Evolutionary conservation across 352 stramenopile species (phyloP), one percentile per base, ranked within the genome.

Genomic region (Phytophthora citrophthora): DNA sequence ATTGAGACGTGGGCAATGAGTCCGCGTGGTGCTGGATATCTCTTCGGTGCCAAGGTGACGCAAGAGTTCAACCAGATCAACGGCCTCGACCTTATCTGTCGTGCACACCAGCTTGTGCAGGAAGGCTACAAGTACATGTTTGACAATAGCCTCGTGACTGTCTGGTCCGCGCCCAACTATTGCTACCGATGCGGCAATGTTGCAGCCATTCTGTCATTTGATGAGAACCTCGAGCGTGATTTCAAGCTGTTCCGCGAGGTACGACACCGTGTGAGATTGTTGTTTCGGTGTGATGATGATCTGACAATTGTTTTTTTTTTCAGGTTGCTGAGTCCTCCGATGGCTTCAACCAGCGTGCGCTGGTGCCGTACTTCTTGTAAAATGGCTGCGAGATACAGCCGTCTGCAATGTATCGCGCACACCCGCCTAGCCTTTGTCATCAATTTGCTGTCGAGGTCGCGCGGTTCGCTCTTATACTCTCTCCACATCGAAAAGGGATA

Each of bases 51-150:
- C 24, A 93, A 96, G 66, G 89, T 96, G 34, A 94, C 88, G 31
- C 74, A 88, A 50, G 86, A 95, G 74, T 97, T 97, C 62, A 96
- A 95, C 73, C 90, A 96, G 71, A 92, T 95, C 69, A 97, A 97
- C 67, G 86, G 86, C 15, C 72, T 97, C 12, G 88, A 96, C 44
- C 78, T 96, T 43, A 93, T 97, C 48, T 96, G 88, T 61, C 85
- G 90, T 57, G 90, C 90, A 12, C 90, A 97, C 67, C 90, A 97
- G 68, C 77, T 96, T 46, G 88, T 94, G 51, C 88, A 95, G 68
- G 89, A 95, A 75, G 90, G 89, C n/a, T 96, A 94, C 81, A 94
- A 95, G 74, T 96, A 95, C 72, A 95, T 96, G 86, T 97, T 97
- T 59, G 85, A 95, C 46, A 84, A 91, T 66, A 91, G 79, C 57